phyloP scores from a whole-genome alignment of 108 stramenopile genomes.

The Cyclotella choctawhatcheeana region DNA sequence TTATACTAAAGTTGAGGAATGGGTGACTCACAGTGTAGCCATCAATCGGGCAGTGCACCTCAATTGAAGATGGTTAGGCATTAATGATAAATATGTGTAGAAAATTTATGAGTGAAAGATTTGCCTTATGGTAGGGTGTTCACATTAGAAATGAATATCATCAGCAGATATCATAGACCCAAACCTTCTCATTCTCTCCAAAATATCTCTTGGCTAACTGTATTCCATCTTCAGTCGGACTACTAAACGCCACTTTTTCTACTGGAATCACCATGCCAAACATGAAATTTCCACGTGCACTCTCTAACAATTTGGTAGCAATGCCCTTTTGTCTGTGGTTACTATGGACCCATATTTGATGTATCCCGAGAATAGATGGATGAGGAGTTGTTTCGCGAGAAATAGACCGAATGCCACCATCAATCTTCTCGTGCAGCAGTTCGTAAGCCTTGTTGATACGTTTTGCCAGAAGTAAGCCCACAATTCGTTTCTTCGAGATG shows the following conservation, averaged over 20 bases:
- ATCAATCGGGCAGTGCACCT: no score
- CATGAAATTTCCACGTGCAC: constrained; percentile 63
- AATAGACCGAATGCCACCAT: constrained; percentile 11
- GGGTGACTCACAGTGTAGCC: no score
- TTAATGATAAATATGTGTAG: no score
- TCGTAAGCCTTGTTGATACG: constrained; percentile 61
- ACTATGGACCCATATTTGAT: constrained; percentile 80
- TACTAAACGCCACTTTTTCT: constrained; percentile 75
- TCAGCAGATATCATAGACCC: constrained; percentile 48
- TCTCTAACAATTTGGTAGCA: constrained; percentile 68
- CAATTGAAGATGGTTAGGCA: no score
- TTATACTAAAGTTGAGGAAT: no score
- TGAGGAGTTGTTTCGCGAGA: constrained; percentile 48
- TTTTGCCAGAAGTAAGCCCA: constrained; percentile 63
- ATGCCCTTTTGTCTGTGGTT: constrained; percentile 62
- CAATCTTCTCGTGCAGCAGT: constrained; percentile 24
- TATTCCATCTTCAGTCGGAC: constrained; percentile 78
- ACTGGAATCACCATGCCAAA: constrained; percentile 69
- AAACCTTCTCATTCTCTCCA: constrained; percentile 31
- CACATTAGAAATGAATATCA: not conserved
- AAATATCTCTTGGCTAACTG: constrained; percentile 65
- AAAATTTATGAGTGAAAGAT: no score
- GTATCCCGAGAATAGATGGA: constrained; percentile 71
- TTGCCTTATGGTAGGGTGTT: no score
- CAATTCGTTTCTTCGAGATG: constrained; percentile 64